Evolutionary conservation across 2,329 filamentous ascomycete species (phyloP).

Genomic region (Zasmidium angulare): DNA sequence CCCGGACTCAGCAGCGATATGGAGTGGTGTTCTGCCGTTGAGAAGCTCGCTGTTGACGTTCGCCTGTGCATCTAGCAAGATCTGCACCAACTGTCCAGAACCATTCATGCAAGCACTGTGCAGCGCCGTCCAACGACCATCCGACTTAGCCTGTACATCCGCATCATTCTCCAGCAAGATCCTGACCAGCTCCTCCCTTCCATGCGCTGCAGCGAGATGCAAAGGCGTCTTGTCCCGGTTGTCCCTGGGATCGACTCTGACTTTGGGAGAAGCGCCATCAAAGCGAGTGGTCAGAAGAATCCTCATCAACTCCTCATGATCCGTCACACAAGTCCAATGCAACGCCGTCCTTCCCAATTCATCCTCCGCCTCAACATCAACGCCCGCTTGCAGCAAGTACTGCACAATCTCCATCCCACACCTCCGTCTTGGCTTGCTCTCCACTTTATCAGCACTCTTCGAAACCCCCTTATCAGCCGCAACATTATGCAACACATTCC

Average conservation of each 20-base stretch:
- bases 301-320: conserved; percentile 23
- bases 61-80: conserved; percentile 25
- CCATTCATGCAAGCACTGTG: conserved; percentile 50
- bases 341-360: conserved; percentile 24
- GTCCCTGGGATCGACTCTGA: conserved; percentile 21
- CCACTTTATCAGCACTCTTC: conserved; percentile 6
- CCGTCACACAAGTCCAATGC: conserved; percentile 28
- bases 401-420: conserved; percentile 24
- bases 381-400: conserved; percentile 23
- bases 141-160: conserved; percentile 82
- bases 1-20: conserved; percentile 30
- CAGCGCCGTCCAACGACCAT: conserved; percentile 87
- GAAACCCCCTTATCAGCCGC: conserved; percentile 39
- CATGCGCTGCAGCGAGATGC: conserved; percentile 22
- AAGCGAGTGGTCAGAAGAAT: conserved; percentile 19
- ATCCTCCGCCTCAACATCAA: conserved; percentile 25
- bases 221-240: conserved; percentile 25
- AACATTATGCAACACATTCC: conserved; percentile 42
- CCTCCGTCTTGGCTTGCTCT: conserved; percentile 14
- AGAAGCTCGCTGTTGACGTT: conserved; percentile 28
- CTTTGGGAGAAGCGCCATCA: conserved; percentile 19
- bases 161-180: conserved; percentile 91
- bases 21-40: conserved; percentile 28
- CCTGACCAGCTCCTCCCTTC: conserved; percentile 58
- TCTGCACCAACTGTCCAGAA: conserved; percentile 17